Base-by-base conservation (phyloP, 2,329 filamentous ascomycete genomes). In the Fusarium agapanthi region DNA sequence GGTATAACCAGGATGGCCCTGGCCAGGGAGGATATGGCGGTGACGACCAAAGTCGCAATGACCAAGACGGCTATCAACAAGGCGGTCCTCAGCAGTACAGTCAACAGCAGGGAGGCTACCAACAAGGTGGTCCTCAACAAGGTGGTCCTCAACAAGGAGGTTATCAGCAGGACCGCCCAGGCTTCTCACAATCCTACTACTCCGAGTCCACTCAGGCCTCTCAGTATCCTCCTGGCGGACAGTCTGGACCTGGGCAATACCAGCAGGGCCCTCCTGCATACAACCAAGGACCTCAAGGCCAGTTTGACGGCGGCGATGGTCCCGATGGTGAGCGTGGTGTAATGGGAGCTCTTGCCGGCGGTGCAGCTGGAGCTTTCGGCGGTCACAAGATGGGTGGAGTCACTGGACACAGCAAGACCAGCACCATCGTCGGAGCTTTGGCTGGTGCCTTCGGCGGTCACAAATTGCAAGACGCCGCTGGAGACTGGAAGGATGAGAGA, bases 371-470 rank as follows among this genome's bases (percentile, higher is more conserved):
- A 22, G 83, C 78, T 4, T 81, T 82, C 34, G 83, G 83, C 16
- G 83, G 83, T 8, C 74, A 83, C 75, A 83, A 83, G 69, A 69
- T 85, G 41, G 83, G 83, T 28, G 79, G 79, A 60, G 69, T 67
- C 22, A 75, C 71, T 1, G 75, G 75, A 38, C 75, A 76, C 48
- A 78, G 76, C 74, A 81, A 81, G 73, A 72, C 79, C 8, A 78
- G 79, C 65, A 81, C 80, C 34, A 59, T 84, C 13, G 72, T 85
- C n/a, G 83, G 83, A 15, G 82, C 79, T 12, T 60, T 85, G 12
- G 82, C 78, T 9, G 83, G 83, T 18, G 83, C 83, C 16, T 77
- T 85, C 40, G 81, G 81, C 6, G 83, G 83, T 7, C 81, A 83
- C 74, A 83, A 85, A 71, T 61, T 83, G 18, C 80, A 85, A 65